phyloP scores from a whole-genome alignment of 2,329 filamentous ascomycete species.

The Knufia fluminis region DNA sequence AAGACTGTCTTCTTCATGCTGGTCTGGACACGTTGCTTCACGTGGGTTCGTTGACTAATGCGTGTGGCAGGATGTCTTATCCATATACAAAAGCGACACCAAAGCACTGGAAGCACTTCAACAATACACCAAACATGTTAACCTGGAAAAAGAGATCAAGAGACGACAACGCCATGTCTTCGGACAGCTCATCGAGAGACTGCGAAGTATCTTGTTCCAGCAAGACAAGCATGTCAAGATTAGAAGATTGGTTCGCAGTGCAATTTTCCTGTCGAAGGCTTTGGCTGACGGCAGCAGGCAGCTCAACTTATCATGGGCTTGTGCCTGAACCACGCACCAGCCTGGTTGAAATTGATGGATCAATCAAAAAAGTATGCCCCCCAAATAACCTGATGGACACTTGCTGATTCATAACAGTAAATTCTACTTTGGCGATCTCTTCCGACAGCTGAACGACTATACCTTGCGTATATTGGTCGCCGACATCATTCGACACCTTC shows the following conservation, averaged over 20 bases:
- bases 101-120: not conserved
- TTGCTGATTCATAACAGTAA: not conserved
- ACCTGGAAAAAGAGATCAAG: not conserved
- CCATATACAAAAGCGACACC: not conserved
- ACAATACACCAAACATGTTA: not conserved
- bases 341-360: not conserved
- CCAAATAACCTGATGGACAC: too few relatives aligned
- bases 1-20: constrained; percentile 18
- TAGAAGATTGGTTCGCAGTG: not conserved
- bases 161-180: not conserved
- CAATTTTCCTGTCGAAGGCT: not conserved
- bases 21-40: not conserved
- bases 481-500: constrained; percentile 16
- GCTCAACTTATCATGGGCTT: not conserved
- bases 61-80: not conserved
- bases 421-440: not conserved
- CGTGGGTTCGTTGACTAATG: not conserved
- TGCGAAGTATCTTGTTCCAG: not conserved
- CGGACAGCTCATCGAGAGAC: not conserved
- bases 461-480: constrained; percentile 16
- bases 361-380: not conserved
- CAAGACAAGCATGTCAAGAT: not conserved
- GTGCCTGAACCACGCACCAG: not conserved
- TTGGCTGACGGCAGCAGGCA: not conserved
- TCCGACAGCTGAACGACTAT: constrained; percentile 7